These are phyloP conservation scores for Elongisporangium anandrum DNA, from an alignment of 352 stramenopile genomes.

Conservation along the genomic window DNA sequence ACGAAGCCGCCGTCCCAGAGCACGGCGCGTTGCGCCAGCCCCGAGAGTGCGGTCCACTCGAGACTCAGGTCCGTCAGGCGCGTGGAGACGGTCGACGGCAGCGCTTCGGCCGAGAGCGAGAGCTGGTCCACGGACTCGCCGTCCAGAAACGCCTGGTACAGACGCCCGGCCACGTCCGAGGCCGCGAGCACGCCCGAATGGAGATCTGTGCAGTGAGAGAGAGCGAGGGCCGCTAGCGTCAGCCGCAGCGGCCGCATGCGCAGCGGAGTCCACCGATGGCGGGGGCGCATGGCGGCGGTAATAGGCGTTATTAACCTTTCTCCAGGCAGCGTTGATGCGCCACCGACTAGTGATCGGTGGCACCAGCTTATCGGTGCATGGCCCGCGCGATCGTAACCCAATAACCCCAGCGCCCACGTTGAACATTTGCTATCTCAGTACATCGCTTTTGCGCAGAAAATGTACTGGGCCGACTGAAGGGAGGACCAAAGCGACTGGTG, in stretches of 20 bases:
- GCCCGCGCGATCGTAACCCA: neutral
- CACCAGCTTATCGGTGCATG: neutral
- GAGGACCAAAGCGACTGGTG: neutral
- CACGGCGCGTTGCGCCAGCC: conserved; percentile 61
- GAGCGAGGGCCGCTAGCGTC: conserved; percentile 1
- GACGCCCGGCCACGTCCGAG: conserved; percentile 47
- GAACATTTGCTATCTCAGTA: neutral
- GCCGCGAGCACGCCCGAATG: conserved; percentile 8
- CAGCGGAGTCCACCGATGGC: neutral
- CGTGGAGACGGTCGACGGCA: conserved; percentile 24
- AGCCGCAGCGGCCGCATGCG: conserved; percentile 1
- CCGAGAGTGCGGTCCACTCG: conserved; percentile 36
- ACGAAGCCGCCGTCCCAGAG: conserved; percentile 72
- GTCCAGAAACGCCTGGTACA: conserved; percentile 34
- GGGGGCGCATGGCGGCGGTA: neutral
- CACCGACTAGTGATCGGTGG: neutral
- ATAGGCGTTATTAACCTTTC: neutral
- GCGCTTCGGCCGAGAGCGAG: conserved; percentile 21
- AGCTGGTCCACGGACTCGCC: conserved; percentile 22
- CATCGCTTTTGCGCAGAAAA: neutral
- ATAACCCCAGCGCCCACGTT: neutral
- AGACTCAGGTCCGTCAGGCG: conserved; percentile 26
- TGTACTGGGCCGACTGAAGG: neutral
- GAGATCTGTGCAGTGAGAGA: conserved; percentile 12
- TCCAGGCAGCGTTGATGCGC: neutral